These are phyloP conservation scores for Echinosphaeria canescens DNA, from an alignment of 2,329 filamentous ascomycete species.

Conservation along the genomic window DNA sequence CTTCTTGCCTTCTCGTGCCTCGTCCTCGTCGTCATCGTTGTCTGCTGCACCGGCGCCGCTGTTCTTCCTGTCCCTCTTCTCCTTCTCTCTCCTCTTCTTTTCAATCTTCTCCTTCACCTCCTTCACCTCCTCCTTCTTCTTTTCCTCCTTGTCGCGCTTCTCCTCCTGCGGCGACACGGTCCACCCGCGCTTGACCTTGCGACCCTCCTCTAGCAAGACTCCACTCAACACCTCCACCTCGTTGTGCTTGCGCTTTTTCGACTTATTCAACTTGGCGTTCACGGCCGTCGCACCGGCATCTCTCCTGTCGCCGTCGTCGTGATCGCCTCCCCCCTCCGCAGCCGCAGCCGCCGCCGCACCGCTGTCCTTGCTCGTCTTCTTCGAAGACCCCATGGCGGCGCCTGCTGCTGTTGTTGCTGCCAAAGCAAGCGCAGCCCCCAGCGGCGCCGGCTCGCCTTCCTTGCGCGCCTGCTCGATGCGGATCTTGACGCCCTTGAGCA, in stretches of 20 bases:
- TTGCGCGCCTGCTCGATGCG: slow-evolving; percentile 64
- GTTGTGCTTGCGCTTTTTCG: slow-evolving; percentile 16
- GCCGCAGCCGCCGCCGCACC: slow-evolving; percentile 10
- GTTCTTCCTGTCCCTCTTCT: slow-evolving; percentile 26
- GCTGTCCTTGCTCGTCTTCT: slow-evolving; percentile 52
- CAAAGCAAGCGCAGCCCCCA: slow-evolving; percentile 6
- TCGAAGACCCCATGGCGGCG: slow-evolving; percentile 11
- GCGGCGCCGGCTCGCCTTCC: slow-evolving; percentile 20
- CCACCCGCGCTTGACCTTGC: slow-evolving; percentile 81
- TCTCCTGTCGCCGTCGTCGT: no score
- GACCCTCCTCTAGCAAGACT: slow-evolving; percentile 46
- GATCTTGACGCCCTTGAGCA: slow-evolving; percentile 69
- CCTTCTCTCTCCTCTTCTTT: slow-evolving; percentile 18
- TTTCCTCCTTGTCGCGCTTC: slow-evolving; percentile 21
- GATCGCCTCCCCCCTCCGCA: neutral
- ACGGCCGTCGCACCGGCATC: slow-evolving; percentile 8
- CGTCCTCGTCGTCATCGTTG: no score
- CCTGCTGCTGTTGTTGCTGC: no score
- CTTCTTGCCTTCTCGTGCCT: no score
- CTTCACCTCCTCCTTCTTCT: slow-evolving; percentile 19
- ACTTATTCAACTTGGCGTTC: slow-evolving; percentile 15
- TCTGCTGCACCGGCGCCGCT: no score
- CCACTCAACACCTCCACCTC: slow-evolving; percentile 34
- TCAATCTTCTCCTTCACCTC: slow-evolving; percentile 21
- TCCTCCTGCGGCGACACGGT: slow-evolving; percentile 36